Conservation (phyloP, 495 filamentous ascomycete genomes). For the Penicillium paxilli region DNA sequence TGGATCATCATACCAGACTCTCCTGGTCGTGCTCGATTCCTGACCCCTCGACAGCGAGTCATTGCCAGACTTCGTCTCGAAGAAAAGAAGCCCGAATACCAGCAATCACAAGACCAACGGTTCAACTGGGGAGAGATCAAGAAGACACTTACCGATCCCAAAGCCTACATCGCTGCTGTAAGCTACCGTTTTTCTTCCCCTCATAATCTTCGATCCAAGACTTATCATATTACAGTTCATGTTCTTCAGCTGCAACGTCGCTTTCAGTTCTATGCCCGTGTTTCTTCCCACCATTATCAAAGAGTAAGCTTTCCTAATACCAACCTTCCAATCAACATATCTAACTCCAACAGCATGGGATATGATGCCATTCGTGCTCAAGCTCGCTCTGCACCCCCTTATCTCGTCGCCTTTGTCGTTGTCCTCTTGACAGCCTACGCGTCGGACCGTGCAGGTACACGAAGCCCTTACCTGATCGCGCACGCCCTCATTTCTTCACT, state of each 20-base stretch:
- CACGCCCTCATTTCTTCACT: conserved; percentile 56
- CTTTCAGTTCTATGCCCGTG: conserved; percentile 59
- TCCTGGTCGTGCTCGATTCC: conserved; percentile 51
- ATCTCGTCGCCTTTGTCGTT: conserved; percentile 52
- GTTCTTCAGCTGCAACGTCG: conserved; percentile 61
- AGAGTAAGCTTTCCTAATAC: conserved; percentile 36
- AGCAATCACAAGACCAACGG: conserved; percentile 15
- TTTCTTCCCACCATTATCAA: conserved; percentile 61
- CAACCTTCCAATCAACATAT: not conserved
- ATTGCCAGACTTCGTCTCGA: conserved; percentile 52
- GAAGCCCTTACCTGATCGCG: conserved; percentile 51
- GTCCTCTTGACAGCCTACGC: conserved; percentile 50
- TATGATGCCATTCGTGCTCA: conserved; percentile 48
- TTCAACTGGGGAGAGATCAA: conserved; percentile 55
- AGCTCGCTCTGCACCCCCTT: conserved; percentile 59
- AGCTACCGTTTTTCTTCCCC: conserved; percentile 14
- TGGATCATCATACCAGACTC: conserved; percentile 55
- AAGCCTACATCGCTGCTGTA: conserved; percentile 67
- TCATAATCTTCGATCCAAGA: not conserved
- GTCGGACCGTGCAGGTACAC: conserved; percentile 48
- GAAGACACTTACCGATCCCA: conserved; percentile 59
- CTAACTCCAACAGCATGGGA: conserved; percentile 34
- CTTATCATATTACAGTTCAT: conserved; percentile 36
- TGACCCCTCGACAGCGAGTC: conserved; percentile 44
- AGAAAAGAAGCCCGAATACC: conserved; percentile 25